Base-by-base conservation (phyloP, 352 stramenopile species). In the Pythium phragmitis region DNA sequence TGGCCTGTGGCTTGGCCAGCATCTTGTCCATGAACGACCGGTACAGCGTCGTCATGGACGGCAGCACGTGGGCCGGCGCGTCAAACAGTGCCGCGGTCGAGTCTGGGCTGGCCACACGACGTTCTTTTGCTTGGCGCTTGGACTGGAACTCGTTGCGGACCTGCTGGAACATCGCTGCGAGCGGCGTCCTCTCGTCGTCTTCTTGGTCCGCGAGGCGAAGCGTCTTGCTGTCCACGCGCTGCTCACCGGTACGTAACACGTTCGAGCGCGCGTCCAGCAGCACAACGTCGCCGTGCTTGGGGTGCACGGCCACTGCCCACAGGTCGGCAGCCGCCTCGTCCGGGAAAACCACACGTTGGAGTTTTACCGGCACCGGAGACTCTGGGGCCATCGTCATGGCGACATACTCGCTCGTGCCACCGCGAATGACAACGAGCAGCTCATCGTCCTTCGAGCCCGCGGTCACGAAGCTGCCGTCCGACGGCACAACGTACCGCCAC, bases 1-100 rank as follows among this genome's bases (percentile, higher is more conserved):
- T 59, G 0, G 52, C 59, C 21, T 81, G 73, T 4, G 82, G 69
- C 62, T 93, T 92, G 7, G 78, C 72, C 51, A 96, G 72, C 80
- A 96, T 92, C 65, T 83, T 88, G 64, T 96, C 87, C 85, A 96
- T 91, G 62, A 93, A 96, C 46, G 82, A 89, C 4, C 82, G 72
- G 70, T 94, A 96, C 41, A 96, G 68, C 33, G 82, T 77, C 45
- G 84, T 88, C 77, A 95, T 91, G 14, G 85, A 90, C 48, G 87
- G 87, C 58, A 95, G 60, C 43, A 94, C 87, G 69, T 96, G 87
- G 14, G 80, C 80, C 11, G 87, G 85, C 7, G 85, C 87, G 30
- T 92, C 81, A 66, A 96, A 94, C 58, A 96, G 70, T 28, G 68
- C 76, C n/a, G 54, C 60, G 30, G 50, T 70, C 49, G 62, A 72